Percentiles rank a stretch among this genome's conserved stretches.
These are phyloP conservation scores for Tephrocybe sp. DNA, from an alignment of 768 basidiomycete genomes.

Conservation along the genomic window DNA sequence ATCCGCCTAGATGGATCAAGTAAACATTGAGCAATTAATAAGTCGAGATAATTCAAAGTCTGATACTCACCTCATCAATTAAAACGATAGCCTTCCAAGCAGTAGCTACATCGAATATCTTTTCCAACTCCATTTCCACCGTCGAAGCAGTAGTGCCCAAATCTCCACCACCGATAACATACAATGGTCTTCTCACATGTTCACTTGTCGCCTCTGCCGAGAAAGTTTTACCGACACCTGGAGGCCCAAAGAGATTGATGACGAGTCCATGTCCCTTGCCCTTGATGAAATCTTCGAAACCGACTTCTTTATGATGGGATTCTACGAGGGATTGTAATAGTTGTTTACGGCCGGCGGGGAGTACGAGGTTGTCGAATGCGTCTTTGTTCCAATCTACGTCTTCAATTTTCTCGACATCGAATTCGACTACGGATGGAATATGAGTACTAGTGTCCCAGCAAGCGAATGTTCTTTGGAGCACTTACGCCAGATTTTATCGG, in stretches of 20 bases:
- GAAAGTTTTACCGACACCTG: conserved; percentile 57
- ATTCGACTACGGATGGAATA: conserved; percentile 43
- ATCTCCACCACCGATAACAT: conserved; percentile 51
- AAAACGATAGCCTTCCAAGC: conserved; percentile 55
- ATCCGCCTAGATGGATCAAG: conserved; percentile 43
- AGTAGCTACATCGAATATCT: conserved; percentile 47
- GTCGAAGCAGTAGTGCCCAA: conserved; percentile 43
- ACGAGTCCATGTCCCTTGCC: conserved; percentile 54
- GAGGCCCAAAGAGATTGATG: conserved; percentile 52
- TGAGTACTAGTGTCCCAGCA: background rate
- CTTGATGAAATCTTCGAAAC: conserved; percentile 57
- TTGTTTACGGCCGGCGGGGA: conserved; percentile 47
- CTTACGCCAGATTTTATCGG: conserved; percentile 58
- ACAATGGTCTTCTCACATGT: conserved; percentile 46
- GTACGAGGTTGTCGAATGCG: conserved; percentile 53
- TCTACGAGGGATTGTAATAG: conserved; percentile 52
- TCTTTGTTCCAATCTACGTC: conserved; percentile 53
- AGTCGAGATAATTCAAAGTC: too few relatives aligned
- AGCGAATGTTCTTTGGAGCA: conserved; percentile 2
- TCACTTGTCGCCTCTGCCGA: conserved; percentile 56
- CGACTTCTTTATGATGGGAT: conserved; percentile 46
- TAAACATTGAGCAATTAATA: too few relatives aligned
- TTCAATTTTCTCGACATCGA: conserved; percentile 51
- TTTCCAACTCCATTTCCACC: conserved; percentile 41
- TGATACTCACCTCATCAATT: conserved; percentile 41